phyloP scores from a whole-genome alignment of 768 basidiomycete genomes.

The Cystofilobasidium bisporidii region DNA sequence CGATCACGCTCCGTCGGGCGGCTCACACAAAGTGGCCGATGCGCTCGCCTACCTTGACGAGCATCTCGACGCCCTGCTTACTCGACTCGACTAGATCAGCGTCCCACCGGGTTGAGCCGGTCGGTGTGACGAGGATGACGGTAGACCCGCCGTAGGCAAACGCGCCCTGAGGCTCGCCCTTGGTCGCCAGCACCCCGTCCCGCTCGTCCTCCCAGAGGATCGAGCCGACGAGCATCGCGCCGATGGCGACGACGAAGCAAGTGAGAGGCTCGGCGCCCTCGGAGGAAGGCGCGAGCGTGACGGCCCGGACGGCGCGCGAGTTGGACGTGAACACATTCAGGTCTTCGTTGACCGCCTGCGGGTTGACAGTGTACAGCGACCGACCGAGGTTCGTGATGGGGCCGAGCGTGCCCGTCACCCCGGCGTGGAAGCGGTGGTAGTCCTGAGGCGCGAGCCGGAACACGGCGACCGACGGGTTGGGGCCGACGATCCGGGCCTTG shows the following conservation, averaged over 20 bases:
- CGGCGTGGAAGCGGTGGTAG: constrained; percentile 71
- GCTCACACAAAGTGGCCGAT: constrained; percentile 32
- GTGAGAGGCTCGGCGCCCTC: constrained; percentile 36
- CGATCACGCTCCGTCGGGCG: no score
- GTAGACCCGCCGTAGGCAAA: neutral
- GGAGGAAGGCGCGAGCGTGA: constrained; percentile 34
- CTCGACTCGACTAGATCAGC: constrained; percentile 55
- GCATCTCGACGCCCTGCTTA: constrained; percentile 51
- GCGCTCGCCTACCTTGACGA: constrained; percentile 51
- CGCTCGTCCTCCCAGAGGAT: constrained; percentile 53
- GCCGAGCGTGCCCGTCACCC: constrained; percentile 51
- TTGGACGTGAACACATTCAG: constrained; percentile 31
- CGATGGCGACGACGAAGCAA: constrained; percentile 64
- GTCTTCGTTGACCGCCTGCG: constrained; percentile 29
- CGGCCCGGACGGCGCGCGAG: constrained; percentile 50
- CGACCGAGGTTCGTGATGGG: neutral
- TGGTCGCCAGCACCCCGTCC: constrained; percentile 40
- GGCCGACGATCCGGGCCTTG: constrained; percentile 42
- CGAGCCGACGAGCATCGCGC: constrained; percentile 70
- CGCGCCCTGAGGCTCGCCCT: constrained; percentile 46
- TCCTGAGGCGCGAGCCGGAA: constrained; percentile 70
- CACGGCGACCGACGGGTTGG: constrained; percentile 47
- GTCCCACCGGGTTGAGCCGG: constrained; percentile 41
- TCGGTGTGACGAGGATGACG: constrained; percentile 11
- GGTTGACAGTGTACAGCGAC: constrained; percentile 16